phyloP scores from a whole-genome alignment of 345 rosid species.

The Jatropha curcas region DNA sequence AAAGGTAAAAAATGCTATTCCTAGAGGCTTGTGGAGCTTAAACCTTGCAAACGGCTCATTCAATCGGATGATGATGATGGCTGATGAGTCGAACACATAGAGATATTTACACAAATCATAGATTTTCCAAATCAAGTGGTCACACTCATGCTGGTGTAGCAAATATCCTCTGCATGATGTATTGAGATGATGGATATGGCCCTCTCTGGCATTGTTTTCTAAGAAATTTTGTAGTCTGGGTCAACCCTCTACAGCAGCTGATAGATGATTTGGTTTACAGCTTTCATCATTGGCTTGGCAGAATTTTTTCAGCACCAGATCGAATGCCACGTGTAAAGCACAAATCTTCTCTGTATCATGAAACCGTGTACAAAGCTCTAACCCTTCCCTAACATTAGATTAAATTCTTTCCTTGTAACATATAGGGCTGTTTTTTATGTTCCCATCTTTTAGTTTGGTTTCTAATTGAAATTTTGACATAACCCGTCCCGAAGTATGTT shows the following conservation, averaged over 20 bases:
- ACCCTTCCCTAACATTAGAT: constrained; percentile 46
- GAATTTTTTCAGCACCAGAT: constrained; percentile 33
- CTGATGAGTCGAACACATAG: background rate
- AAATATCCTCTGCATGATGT: constrained; percentile 2
- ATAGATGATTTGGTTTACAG: constrained; percentile 20
- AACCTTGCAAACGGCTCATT: constrained; percentile 1
- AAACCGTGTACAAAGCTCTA: constrained; percentile 53
- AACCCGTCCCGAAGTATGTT: constrained; percentile 36
- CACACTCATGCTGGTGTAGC: constrained; percentile 3
- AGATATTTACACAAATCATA: background rate
- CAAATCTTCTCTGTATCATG: constrained; percentile 41
- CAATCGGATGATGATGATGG: background rate
- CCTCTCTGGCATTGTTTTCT: constrained; percentile 9
- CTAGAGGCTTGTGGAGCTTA: constrained; percentile 22
- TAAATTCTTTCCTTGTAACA: constrained; percentile 52
- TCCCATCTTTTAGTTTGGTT: background rate
- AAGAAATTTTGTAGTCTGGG: constrained; percentile 27
- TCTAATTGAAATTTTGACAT: constrained; percentile 30
- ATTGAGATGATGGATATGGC: constrained; percentile 17
- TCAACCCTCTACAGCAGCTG: constrained; percentile 9
- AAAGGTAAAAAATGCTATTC: constrained; percentile 11
- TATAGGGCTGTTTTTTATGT: constrained; percentile 10
- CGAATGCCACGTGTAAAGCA: constrained; percentile 31
- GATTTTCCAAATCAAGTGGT: background rate
- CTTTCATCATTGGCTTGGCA: constrained; percentile 30